A percentile compares a stretch with the other conserved stretches of the same genome.
phyloP scores from a whole-genome alignment of 148 eudicot species.

The Heliamphora exappendiculata region DNA sequence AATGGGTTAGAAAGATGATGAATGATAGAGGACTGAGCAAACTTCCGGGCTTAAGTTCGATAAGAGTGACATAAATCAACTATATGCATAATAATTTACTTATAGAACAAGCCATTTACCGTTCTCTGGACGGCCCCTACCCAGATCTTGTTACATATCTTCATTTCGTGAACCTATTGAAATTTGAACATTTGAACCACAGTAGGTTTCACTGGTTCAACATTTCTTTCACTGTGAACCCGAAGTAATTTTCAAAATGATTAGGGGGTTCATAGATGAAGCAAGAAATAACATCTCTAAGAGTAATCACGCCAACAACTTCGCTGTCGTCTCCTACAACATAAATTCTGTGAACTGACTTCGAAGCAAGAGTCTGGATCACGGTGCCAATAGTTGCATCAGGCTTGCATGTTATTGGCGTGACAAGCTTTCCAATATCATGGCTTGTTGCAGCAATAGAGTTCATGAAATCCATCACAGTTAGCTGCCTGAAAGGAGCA shows the following conservation, averaged over 20 bases:
- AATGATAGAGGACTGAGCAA: slow-evolving; percentile 41
- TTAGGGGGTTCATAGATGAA: slow-evolving; percentile 80
- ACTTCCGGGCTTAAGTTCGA: slow-evolving; percentile 40
- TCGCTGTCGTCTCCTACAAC: slow-evolving; percentile 40
- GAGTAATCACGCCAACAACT: slow-evolving; percentile 73
- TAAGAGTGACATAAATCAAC: slow-evolving; percentile 20
- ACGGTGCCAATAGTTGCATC: slow-evolving; percentile 53
- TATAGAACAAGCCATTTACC: neutral
- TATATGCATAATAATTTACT: neutral
- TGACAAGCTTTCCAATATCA: slow-evolving; percentile 34
- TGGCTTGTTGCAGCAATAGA: slow-evolving; percentile 36
- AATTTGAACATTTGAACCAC: slow-evolving; percentile 15
- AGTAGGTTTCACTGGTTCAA: slow-evolving; percentile 29
- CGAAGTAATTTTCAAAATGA: slow-evolving; percentile 63
- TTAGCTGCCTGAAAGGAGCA: slow-evolving; percentile 51
- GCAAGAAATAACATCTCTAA: slow-evolving; percentile 92
- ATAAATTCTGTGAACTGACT: slow-evolving; percentile 65
- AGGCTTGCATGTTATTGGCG: slow-evolving; percentile 67
- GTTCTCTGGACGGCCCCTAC: neutral
- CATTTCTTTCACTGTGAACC: slow-evolving; percentile 51
- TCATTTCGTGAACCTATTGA: slow-evolving; percentile 4
- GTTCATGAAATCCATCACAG: slow-evolving; percentile 61
- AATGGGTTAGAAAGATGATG: slow-evolving; percentile 45
- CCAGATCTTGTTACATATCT: slow-evolving; percentile 5
- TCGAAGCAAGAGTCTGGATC: slow-evolving; percentile 60